Evolutionary conservation across 2,329 filamentous ascomycete species (phyloP), one percentile per base, ranked within the genome.

Genomic region (Scytalidium sp.): DNA sequence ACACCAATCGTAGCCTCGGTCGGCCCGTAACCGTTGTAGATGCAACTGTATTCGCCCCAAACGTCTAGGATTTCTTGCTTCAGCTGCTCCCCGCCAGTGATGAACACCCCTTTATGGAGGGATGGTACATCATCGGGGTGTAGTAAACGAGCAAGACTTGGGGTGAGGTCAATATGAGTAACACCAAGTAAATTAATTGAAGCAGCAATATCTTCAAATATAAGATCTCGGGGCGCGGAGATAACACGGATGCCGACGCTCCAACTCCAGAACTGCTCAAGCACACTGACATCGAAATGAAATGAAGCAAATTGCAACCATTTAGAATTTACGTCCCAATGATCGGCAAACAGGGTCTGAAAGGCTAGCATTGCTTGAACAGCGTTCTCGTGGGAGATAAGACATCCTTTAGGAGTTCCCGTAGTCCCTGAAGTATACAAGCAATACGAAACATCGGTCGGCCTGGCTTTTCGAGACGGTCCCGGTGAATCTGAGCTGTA

Each of bases 261-360:
- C 92, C 92, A 97, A 50, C 86, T 94, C 90, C 90, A 97, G 65
- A 93, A 97, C 61, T 96, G 92, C 63, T 97, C 92, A 0, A 97
- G 76, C 0, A 97, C 88, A 1, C 89, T 94, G 3, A 97, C 92
- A 60, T 97, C 93, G 53, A 97, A 97, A 66, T 96, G 93, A 50
- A 96, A 90, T 0, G 90, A 92, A 1, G 93, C 93, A 63, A 97
- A 97, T 63, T 97, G 93, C 1, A 97, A 75, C 86, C 90, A 97
- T 50, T 87, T 82, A 0, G 91, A 95, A 0, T 79, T 64, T 0
- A 74, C 60, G 39, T 87, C 78, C 88, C 90, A 96, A 59, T 90
- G 87, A 0, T 79, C 83, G 4, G 70, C 68, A 62, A 97, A 96
- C 0, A 97, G 75, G 23, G 83, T 74, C 59, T 90, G 85, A 65